These are phyloP conservation scores for Aspergillus quadrilineatus DNA, from an alignment of 2,329 filamentous ascomycete genomes.

Conservation along the genomic window DNA sequence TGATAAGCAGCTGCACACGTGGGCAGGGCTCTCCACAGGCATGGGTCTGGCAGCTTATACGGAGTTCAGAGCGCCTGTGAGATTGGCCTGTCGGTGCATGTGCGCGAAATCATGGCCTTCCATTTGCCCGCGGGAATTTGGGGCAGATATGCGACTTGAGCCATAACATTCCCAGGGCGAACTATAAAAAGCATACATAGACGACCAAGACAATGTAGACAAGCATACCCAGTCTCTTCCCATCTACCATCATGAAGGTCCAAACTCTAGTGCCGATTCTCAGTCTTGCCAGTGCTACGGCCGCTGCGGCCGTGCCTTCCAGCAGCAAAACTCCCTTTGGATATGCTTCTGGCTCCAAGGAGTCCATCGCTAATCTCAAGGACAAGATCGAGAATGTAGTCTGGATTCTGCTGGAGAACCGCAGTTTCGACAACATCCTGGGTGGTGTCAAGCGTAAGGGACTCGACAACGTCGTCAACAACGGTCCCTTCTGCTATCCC, in stretches of 20 bases:
- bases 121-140: background rate
- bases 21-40: no score
- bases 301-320: slow-evolving; percentile 4
- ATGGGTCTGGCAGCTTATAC: no score
- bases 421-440: slow-evolving; percentile 47
- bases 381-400: slow-evolving; percentile 40
- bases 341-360: background rate
- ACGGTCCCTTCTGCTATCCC: slow-evolving; percentile 45
- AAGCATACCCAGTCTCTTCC: background rate
- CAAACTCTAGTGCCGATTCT: slow-evolving; percentile 6
- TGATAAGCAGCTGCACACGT: background rate
- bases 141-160: background rate
- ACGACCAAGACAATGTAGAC: background rate
- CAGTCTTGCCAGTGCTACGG: slow-evolving; percentile 5
- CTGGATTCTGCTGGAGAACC: slow-evolving; percentile 44
- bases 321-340: background rate
- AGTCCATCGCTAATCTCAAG: slow-evolving; percentile 30
- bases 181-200: background rate
- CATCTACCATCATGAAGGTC: slow-evolving; percentile 9
- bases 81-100: background rate
- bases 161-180: background rate
- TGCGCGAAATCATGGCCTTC: background rate
- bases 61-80: background rate
- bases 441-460: slow-evolving; percentile 44
- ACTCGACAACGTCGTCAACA: slow-evolving; percentile 45